A percentile compares a stretch with the other conserved stretches of the same genome.
Conservation (phyloP, 176 grass and related monocot genomes). For the Otatea glauca region DNA sequence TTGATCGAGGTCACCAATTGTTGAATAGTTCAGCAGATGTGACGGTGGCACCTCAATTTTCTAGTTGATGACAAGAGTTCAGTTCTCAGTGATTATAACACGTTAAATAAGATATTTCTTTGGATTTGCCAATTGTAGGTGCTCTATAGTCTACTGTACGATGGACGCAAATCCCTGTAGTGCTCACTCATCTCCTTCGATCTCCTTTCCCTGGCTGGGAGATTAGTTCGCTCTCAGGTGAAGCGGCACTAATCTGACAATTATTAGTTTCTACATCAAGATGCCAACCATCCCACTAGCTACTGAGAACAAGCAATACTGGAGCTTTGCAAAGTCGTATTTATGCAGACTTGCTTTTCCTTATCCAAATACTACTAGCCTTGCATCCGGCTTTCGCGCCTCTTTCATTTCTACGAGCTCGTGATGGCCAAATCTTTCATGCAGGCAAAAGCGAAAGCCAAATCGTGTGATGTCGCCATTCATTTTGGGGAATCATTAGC, state of each 20-base stretch:
- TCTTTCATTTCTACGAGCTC: constrained; percentile 1
- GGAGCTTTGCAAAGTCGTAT: constrained; percentile 34
- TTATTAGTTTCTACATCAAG: not conserved
- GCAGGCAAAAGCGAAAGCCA: constrained; percentile 49
- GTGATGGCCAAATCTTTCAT: constrained; percentile 56
- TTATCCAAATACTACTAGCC: no score
- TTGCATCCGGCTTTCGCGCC: constrained; percentile 3
- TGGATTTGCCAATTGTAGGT: no score
- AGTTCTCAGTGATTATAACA: not conserved
- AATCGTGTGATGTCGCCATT: constrained; percentile 34
- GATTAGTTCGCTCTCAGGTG: not conserved
- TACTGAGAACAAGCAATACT: constrained; percentile 2
- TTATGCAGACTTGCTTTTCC: not conserved
- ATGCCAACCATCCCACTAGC: constrained; percentile 6
- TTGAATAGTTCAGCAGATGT: not conserved
- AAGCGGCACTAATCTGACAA: constrained; percentile 16
- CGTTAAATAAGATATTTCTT: not conserved
- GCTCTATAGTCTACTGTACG: no score
- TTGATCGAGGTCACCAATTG: not conserved
- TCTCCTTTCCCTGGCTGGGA: not conserved
- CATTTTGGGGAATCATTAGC: constrained; percentile 39
- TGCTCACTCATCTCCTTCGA: not conserved
- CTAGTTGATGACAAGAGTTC: not conserved
- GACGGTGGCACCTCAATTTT: not conserved
- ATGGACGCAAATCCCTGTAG: not conserved